Evolutionary conservation across 2,329 filamentous ascomycete genomes (phyloP).

Genomic region (Apiospora aurea): DNA sequence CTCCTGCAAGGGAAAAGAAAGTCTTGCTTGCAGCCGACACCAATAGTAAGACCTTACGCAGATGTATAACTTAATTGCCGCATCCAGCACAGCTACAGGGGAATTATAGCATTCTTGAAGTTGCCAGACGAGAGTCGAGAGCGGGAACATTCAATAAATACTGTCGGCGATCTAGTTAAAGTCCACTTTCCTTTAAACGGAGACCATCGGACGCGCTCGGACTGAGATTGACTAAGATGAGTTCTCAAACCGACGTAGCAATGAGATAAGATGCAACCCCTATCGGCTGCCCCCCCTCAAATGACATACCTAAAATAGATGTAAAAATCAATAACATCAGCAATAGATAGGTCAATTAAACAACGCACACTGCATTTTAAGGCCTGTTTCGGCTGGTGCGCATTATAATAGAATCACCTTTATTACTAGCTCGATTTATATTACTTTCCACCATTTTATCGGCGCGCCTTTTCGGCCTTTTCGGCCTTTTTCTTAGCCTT

Average conservation of each 20-base stretch:
- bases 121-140: not conserved
- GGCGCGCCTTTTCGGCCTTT: too few species aligned
- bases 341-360: too few species aligned
- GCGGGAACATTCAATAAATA: not conserved
- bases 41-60: not conserved
- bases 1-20: not conserved
- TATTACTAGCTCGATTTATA: too few species aligned
- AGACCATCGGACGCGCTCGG: not conserved
- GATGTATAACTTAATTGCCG: not conserved
- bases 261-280: not conserved
- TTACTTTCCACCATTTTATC: too few species aligned
- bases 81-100: not conserved
- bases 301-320: too few species aligned
- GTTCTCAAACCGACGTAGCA: not conserved
- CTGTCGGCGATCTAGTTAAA: not conserved
- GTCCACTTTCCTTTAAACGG: not conserved
- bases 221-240: not conserved
- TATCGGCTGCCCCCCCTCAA: too few species aligned
- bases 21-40: not conserved
- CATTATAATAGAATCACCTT: too few species aligned
- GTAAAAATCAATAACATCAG: too few species aligned
- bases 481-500: too few species aligned
- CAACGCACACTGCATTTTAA: too few species aligned
- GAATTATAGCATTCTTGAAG: not conserved
- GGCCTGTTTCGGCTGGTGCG: too few species aligned